A percentile compares a stretch with the other conserved stretches of the same genome.
These are phyloP conservation scores for Atkinsonella hypoxylon DNA, from an alignment of 2,329 filamentous ascomycete species.

Conservation along the genomic window DNA sequence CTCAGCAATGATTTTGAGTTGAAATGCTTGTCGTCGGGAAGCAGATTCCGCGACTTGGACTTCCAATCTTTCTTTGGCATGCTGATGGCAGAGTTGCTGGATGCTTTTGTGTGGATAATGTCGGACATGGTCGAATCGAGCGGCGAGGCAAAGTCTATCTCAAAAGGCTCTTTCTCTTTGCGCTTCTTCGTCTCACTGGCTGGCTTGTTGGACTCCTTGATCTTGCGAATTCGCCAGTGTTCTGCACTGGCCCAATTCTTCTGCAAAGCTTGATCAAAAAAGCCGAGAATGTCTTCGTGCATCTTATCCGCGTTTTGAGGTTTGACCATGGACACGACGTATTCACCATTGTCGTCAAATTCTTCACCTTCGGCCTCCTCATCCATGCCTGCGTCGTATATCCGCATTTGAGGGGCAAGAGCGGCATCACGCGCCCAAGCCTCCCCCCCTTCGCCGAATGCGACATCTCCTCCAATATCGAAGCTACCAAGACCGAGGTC, in stretches of 20 bases:
- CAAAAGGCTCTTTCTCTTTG: conserved; percentile 94
- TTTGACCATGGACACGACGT: conserved; percentile 67
- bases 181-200: conserved; percentile 50
- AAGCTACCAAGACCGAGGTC: conserved; percentile 63
- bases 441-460: conserved; percentile 92
- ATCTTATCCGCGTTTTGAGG: conserved; percentile 50
- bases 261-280: conserved; percentile 91
- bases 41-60: conserved; percentile 80
- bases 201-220: conserved; percentile 66
- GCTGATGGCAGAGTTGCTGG: conserved; percentile 69
- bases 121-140: conserved; percentile 62
- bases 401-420: conserved; percentile 72
- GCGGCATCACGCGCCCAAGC: conserved; percentile 89
- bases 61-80: conserved; percentile 93
- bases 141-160: conserved; percentile 77
- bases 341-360: conserved; percentile 51
- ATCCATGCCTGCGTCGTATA: conserved; percentile 55
- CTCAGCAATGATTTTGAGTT: conserved; percentile 82
- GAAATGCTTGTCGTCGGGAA: conserved; percentile 97
- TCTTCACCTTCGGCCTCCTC: conserved; percentile 28
- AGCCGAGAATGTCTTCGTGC: conserved; percentile 92
- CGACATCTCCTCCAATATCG: conserved; percentile 59
- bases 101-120: conserved; percentile 67
- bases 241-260: conserved; percentile 99
- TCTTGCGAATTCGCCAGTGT: conserved; percentile 92